Evolutionary conservation across 495 filamentous ascomycete species (phyloP).

Genomic region (Tricharina praecox): DNA sequence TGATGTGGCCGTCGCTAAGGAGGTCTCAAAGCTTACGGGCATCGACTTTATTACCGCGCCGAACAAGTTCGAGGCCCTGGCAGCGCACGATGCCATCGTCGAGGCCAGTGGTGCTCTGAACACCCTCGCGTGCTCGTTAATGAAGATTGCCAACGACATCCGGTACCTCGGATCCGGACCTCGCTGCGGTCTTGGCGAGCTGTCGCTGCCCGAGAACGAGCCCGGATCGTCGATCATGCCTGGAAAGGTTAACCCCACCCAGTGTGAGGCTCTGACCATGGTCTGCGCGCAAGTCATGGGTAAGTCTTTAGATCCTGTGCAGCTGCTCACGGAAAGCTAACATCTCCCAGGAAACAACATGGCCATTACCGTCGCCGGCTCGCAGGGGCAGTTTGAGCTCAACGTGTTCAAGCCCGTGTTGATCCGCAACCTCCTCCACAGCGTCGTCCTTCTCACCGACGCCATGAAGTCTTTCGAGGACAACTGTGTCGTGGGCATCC

Average conservation of each 20-base stretch:
- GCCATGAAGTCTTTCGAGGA: slow-evolving; percentile 89
- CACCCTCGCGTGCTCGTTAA: slow-evolving; percentile 78
- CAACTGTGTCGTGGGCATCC: slow-evolving; percentile 73
- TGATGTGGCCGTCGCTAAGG: slow-evolving; percentile 74
- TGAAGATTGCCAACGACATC: slow-evolving; percentile 97
- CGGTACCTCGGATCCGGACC: slow-evolving; percentile 92
- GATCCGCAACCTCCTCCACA: slow-evolving; percentile 89
- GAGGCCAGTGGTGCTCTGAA: slow-evolving; percentile 87
- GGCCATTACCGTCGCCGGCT: slow-evolving; percentile 77
- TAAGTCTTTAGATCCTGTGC: slow-evolving; percentile 1
- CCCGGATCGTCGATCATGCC: slow-evolving; percentile 97
- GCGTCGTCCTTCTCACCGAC: slow-evolving; percentile 67
- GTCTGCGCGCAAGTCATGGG: slow-evolving; percentile 94
- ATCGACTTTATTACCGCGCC: slow-evolving; percentile 89
- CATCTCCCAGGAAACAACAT: slow-evolving; percentile 47
- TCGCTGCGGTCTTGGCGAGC: slow-evolving; percentile 85
- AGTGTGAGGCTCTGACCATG: slow-evolving; percentile 97
- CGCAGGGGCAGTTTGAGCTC: slow-evolving; percentile 96
- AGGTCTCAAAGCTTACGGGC: slow-evolving; percentile 81
- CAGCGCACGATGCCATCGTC: slow-evolving; percentile 88
- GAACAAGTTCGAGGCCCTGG: slow-evolving; percentile 98
- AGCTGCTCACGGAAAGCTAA: not conserved
- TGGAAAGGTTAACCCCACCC: slow-evolving; percentile 97
- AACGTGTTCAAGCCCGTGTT: slow-evolving; percentile 98
- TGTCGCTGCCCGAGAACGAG: slow-evolving; percentile 90